Percentiles rank a stretch among this genome's conserved stretches.
Conservation (phyloP, 805 yeast genomes). For the Nakazawaea ernobii region DNA sequence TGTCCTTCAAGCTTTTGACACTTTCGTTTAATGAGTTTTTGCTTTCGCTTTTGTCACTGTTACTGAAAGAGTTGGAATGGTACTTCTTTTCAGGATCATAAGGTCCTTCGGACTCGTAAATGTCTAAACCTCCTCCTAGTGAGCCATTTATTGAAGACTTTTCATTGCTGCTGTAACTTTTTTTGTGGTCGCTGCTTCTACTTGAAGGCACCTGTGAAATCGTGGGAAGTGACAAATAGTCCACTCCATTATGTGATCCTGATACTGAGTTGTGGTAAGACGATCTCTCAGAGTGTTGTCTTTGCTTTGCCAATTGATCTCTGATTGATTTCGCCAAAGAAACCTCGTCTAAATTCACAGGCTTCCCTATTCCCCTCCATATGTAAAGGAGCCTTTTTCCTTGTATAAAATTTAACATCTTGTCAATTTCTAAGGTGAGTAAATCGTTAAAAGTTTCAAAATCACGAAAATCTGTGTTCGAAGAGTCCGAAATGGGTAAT, state of each 20-base stretch:
- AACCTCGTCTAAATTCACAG: conserved; percentile 23
- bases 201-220: background rate
- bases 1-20: too few species aligned
- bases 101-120: conserved; percentile 8
- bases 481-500: conserved; percentile 14
- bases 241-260: background rate
- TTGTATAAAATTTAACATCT: conserved; percentile 17
- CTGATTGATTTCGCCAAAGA: conserved; percentile 16
- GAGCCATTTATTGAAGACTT: conserved; percentile 2
- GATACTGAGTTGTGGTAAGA: background rate
- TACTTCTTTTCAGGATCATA: background rate
- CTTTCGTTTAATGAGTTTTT: conserved; percentile 11
- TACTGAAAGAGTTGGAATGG: background rate
- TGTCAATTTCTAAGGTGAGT: conserved; percentile 15
- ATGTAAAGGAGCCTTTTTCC: conserved; percentile 31
- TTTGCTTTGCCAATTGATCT: conserved; percentile 1
- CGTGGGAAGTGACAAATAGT: conserved; percentile 1
- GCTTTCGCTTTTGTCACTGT: too few species aligned
- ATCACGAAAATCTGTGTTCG: conserved; percentile 18
- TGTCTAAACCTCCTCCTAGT: conserved; percentile 10
- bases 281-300: background rate
- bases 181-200: background rate
- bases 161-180: background rate
- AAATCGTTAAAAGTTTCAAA: conserved; percentile 8
- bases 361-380: conserved; percentile 48